Base-by-base conservation (phyloP, 2,329 filamentous ascomycete genomes). In the Falciphora oryzae region DNA sequence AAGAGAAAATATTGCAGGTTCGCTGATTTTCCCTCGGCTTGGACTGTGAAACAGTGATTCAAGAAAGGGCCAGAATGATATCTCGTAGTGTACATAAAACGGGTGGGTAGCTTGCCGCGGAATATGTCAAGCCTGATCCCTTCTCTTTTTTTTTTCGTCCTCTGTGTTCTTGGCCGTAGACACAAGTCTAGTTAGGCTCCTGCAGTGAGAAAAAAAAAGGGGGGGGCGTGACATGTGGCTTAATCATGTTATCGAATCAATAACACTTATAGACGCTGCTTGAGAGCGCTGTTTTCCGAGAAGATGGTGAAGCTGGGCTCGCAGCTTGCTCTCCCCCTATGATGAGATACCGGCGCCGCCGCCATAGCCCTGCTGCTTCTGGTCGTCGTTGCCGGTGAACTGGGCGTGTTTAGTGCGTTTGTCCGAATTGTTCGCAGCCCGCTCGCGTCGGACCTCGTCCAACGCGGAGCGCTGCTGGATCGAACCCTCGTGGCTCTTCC, bases 401-500 rank as follows among this genome's bases (percentile, higher is more conserved):
- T 70, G 69, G 66, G 72, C 71, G 57, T 74, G 72, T 67, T 69
- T 68, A 64, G 76, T 72, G 65, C 76, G 72, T 64, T 74, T 75
- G 66, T 74, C 69, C 64, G 74, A 72, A 67, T 80, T 77, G 69
- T 85, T 82, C 65, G 77, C 76, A 25, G 81, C 84, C 78, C 96
- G 96, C 73, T 97, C 93, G 70, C 94, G 92, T 67, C 93, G 90
- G 65, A 92, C 91, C 76, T 97, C 92, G 72, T 97, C 93, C 68
- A 97, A 93, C 27, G 91, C 91, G 35, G 89, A 91, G 70, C 93
- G 87, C 79, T 97, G 93, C 70, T 92, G 90, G 73, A 99, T 97
- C 76, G 92, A 97, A 68, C 94, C 92, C 73, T 97, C 93, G 76
- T 99, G 95, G 74, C 90, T 95, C 80, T 97, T 96, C 87, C 93